Base-by-base conservation (phyloP, 2,329 filamentous ascomycete genomes). In the Fusarium heterosporum region DNA sequence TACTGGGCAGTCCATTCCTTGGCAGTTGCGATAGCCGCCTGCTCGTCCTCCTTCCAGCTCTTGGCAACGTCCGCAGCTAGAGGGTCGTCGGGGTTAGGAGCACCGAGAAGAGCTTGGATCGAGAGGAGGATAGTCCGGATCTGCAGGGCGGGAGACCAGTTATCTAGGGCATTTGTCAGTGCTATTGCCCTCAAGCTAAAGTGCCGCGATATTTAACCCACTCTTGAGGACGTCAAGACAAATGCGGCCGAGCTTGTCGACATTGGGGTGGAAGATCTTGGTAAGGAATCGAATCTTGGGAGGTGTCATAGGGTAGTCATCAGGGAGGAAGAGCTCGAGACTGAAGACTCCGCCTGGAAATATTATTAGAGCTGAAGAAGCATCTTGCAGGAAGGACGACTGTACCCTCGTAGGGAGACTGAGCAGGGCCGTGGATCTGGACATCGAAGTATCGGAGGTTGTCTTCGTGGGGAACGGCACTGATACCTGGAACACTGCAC, bases 251-350 rank as follows among this genome's bases (percentile, higher is more conserved):
- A 99, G 88, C 81, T 96, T 96, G 79, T 99, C 96, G 72, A 99
- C 97, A 78, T 99, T 99, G 51, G 96, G 96, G 79, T 99, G 96
- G 81, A 98, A 99, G 79, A 99, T 98, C 82, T 97, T 97, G 73
- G 96, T 99, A 50, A 99, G 85, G 81, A 99, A 99, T 55, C 96
- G 92, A 76, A 99, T 97, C 85, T 97, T 97, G 43, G 96, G 96
- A 53, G 96, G 95, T 32, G 93, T 97, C 96, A 99, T 99, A 40
- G 96, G 96, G 78, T 99, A 99, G 82, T 99, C 96, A 76, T 99
- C 96, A 42, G 96, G 96, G 25, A 99, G 87, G 79, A 99, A 99
- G 19, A 99, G 89, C 80, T 99, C 96, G 64, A 98, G 90, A 80
- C 96, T 95, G 85, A 99, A 99, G 68, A 97, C 87, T 47, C 96